Evolutionary conservation across 2,329 filamentous ascomycete genomes (phyloP).

Genomic region (Decorospora gaudefroyi): DNA sequence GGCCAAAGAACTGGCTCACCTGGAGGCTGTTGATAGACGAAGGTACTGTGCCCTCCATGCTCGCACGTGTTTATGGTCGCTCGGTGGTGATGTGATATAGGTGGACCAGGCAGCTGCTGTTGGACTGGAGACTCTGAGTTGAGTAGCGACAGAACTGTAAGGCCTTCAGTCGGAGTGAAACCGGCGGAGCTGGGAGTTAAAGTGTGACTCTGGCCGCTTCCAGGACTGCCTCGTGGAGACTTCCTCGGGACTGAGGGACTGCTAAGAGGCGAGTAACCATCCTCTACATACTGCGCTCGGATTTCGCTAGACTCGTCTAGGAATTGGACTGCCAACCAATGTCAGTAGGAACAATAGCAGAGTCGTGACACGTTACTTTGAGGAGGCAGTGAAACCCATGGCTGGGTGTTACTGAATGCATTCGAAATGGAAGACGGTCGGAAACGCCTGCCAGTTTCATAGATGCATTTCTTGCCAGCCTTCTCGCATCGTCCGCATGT

Average conservation of each 20-base stretch:
- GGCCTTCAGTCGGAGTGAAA: constrained; percentile 35
- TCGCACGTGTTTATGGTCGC: constrained; percentile 7
- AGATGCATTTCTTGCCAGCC: constrained; percentile 41
- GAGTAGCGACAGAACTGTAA: constrained; percentile 42
- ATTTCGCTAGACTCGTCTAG: constrained; percentile 45
- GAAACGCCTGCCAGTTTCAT: constrained; percentile 44
- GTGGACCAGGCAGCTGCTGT: constrained; percentile 16
- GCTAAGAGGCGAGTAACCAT: constrained; percentile 22
- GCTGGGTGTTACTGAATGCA: constrained; percentile 38
- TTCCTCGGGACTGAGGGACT: constrained; percentile 14
- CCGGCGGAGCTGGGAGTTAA: constrained; percentile 25
- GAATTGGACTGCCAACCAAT: constrained; percentile 38
- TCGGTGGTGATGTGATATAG: constrained; percentile 24
- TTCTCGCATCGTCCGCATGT: constrained; percentile 42
- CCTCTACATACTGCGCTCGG: constrained; percentile 37
- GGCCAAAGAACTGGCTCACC: constrained; percentile 43
- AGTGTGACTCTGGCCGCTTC: constrained; percentile 18
- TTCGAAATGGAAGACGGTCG: constrained; percentile 44
- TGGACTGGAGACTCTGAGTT: constrained; percentile 41
- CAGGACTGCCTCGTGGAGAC: constrained; percentile 18
- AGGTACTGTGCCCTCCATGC: constrained; percentile 18
- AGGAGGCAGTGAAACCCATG: constrained; percentile 45
- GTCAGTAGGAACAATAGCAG: constrained; percentile 14
- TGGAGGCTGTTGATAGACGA: constrained; percentile 40
- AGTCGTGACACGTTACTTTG: constrained; percentile 25